Evolutionary conservation across 2,329 filamentous ascomycete species (phyloP).

Genomic region (Claviceps digitariae): DNA sequence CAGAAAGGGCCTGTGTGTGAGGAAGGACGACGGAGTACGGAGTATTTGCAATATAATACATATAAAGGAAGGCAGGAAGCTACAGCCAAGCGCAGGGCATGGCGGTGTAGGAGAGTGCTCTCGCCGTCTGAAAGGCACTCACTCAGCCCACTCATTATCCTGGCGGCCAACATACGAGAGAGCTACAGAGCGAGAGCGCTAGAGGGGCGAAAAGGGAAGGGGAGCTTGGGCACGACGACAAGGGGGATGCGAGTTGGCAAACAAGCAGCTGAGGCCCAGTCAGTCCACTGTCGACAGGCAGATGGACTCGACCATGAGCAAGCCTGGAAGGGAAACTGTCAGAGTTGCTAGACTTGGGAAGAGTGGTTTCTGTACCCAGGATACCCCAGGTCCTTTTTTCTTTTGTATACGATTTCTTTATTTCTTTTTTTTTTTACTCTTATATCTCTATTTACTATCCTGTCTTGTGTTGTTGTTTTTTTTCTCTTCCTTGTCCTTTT

Average conservation of each 20-base stretch:
- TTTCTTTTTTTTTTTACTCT: neutral
- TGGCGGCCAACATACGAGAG: neutral
- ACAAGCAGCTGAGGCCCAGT: neutral
- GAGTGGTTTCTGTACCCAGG: constrained; percentile 1
- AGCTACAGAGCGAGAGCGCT: neutral
- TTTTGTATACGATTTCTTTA: constrained; percentile 1
- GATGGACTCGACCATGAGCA: neutral
- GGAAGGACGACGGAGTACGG: neutral
- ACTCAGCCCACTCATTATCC: neutral
- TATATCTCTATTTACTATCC: neutral
- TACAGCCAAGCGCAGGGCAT: neutral
- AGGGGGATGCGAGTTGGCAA: neutral
- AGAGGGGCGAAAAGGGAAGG: neutral
- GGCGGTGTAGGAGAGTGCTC: neutral
- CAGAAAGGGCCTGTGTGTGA: neutral
- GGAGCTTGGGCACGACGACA: neutral
- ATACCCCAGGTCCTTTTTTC: constrained; percentile 3
- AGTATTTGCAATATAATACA: neutral
- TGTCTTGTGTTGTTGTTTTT: neutral
- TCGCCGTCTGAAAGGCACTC: neutral
- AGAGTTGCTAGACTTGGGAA: neutral
- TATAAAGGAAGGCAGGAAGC: neutral
- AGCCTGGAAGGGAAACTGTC: neutral
- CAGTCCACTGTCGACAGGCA: neutral
- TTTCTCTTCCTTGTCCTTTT: neutral